phyloP scores from a whole-genome alignment of 2,329 filamentous ascomycete genomes.

The Fusarium oligoseptatum region DNA sequence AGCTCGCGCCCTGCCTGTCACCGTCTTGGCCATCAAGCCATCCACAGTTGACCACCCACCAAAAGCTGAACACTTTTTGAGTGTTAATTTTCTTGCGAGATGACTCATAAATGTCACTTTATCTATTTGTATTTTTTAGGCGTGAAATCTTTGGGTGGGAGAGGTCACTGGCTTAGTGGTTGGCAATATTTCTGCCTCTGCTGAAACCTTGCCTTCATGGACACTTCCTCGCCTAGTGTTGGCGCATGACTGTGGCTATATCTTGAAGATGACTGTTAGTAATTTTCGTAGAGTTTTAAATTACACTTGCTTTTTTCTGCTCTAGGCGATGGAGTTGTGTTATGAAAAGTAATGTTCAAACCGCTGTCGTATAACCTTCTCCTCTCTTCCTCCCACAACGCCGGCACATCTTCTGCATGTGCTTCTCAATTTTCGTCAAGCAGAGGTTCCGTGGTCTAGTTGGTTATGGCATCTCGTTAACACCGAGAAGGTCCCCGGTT shows the following conservation, averaged over 20 bases:
- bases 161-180: neutral
- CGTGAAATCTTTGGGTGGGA: neutral
- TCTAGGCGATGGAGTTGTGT: no score
- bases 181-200: neutral
- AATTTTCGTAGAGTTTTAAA: no score
- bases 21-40: neutral
- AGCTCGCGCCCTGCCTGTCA: no score
- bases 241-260: no score
- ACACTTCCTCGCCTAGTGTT: no score
- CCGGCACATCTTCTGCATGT: neutral
- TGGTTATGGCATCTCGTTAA: constrained; percentile 47
- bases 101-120: neutral
- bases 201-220: no score
- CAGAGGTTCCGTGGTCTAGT: constrained; percentile 45
- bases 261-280: no score
- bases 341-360: no score
- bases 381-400: neutral
- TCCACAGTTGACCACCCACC: neutral
- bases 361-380: no score
- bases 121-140: neutral
- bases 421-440: neutral
- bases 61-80: neutral
- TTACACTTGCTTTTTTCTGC: no score
- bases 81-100: neutral
- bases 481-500: constrained; percentile 47